Evolutionary conservation across 257 asterid species (phyloP).

Genomic region (Misopates orontium): DNA sequence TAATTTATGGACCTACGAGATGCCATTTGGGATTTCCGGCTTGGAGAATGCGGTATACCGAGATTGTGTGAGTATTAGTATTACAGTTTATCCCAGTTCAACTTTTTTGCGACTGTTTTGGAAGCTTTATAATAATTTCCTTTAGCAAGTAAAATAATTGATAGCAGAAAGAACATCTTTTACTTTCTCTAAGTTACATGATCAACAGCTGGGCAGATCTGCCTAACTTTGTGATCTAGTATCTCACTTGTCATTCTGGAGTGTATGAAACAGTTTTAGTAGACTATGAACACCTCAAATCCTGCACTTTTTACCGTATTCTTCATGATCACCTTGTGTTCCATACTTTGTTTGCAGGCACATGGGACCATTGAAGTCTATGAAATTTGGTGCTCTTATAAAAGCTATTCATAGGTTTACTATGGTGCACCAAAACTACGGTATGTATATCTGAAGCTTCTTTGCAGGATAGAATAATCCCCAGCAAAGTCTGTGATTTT

Average conservation of each 20-base stretch:
- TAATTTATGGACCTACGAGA: constrained; percentile 86
- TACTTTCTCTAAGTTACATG: background rate
- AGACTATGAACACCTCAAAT: background rate
- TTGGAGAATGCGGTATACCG: constrained; percentile 95
- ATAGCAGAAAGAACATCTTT: no score
- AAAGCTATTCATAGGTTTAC: constrained; percentile 80
- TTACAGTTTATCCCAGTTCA: constrained; percentile 4
- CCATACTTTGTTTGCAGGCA: constrained; percentile 42
- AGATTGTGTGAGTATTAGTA: constrained; percentile 72
- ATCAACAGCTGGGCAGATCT: constrained; percentile 9
- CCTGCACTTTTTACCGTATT: background rate
- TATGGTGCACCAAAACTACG: constrained; percentile 75
- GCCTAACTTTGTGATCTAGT: background rate
- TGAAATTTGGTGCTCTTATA: constrained; percentile 70
- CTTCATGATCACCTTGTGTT: background rate
- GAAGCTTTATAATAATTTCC: background rate
- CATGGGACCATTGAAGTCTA: constrained; percentile 62
- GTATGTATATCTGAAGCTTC: constrained; percentile 34
- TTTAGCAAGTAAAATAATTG: no score
- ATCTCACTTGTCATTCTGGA: background rate
- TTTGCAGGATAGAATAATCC: background rate
- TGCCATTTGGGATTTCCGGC: constrained; percentile 95
- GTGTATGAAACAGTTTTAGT: background rate
- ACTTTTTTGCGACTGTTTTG: constrained; percentile 1
- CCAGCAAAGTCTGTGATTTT: background rate